Evolutionary conservation across 352 stramenopile genomes (phyloP), one percentile per base, ranked within the genome.

Genomic region (Globisporangium iwayamae): DNA sequence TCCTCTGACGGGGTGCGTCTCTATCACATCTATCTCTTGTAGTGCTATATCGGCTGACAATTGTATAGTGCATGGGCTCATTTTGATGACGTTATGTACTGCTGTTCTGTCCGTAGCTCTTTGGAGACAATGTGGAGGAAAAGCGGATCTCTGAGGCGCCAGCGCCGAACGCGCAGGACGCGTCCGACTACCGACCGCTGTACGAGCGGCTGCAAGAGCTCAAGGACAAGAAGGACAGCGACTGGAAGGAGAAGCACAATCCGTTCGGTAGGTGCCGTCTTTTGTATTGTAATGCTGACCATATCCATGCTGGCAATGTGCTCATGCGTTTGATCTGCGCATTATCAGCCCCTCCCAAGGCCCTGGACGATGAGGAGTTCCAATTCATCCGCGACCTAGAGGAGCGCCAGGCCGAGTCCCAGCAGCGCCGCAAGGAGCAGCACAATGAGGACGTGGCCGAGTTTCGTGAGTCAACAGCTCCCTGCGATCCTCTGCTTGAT

Each of bases 181-280:
- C 68, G 1, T 60, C 62, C 14, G 75, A 77, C 45, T 93, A 90
- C 68, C 86, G 85, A 36, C 85, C 87, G 28, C 70, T 96, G 38
- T 94, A 91, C 56, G 87, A 96, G 43, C 85, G 85, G 2, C 72
- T 96, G 13, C 81, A 94, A 66, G 85, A 94, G 54, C 78, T 79
- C 46, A 83, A 80, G 25, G 81, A 93, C 32, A 62, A 88, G 60
- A 92, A 93, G 25, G 85, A 96, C 50, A 83, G 78, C 36, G 87
- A 94, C n/a, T 96, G 87, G 87, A 92, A 92, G 65, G 81, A 93
- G 64, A 94, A 96, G 70, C 86, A 96, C 67, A 96, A 96, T 51
- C 85, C 87, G 20, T 96, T 94, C 62, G 87, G 87, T 94, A 53
- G 18, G 69, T 65, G 14, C 1, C 3, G 22, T 25, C 5, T 20